These are phyloP conservation scores for Crithidia fasciculata DNA, from an alignment of 208 protist species.

Conservation along the genomic window DNA sequence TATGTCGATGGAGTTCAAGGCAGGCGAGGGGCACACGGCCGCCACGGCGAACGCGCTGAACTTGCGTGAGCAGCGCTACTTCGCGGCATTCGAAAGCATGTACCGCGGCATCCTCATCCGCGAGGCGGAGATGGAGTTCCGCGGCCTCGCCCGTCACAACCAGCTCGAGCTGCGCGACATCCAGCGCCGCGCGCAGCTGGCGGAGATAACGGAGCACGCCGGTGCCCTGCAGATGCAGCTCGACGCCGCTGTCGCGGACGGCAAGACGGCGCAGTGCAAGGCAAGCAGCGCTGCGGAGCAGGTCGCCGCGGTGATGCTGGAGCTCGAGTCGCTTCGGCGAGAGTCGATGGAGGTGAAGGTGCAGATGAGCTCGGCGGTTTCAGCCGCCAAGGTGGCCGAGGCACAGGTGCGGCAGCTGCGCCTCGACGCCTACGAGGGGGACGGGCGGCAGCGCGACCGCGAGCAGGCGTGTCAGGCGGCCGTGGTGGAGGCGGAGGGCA, in stretches of 20 bases:
- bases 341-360: slow-evolving; percentile 35
- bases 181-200: slow-evolving; percentile 38
- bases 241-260: slow-evolving; percentile 19
- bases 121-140: slow-evolving; percentile 39
- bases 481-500: slow-evolving; percentile 33
- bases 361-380: slow-evolving; percentile 31
- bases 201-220: slow-evolving; percentile 32
- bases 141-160: slow-evolving; percentile 32
- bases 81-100: slow-evolving; percentile 41
- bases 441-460: slow-evolving; percentile 28
- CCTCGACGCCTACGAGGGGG: slow-evolving; percentile 27
- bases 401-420: slow-evolving; percentile 31
- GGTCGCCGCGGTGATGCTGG: slow-evolving; percentile 20
- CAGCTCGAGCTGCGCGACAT: slow-evolving; percentile 43
- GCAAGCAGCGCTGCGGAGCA: slow-evolving; percentile 19
- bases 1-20: slow-evolving; percentile 32
- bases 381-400: slow-evolving; percentile 35
- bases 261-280: slow-evolving; percentile 15
- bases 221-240: slow-evolving; percentile 31
- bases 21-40: not conserved
- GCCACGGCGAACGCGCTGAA: slow-evolving; percentile 22
- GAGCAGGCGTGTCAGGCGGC: slow-evolving; percentile 35
- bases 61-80: slow-evolving; percentile 38
- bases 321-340: slow-evolving; percentile 36
- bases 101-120: slow-evolving; percentile 42